These are phyloP conservation scores for Gymnopilus dilepis DNA, from an alignment of 768 basidiomycete genomes.

Conservation along the genomic window DNA sequence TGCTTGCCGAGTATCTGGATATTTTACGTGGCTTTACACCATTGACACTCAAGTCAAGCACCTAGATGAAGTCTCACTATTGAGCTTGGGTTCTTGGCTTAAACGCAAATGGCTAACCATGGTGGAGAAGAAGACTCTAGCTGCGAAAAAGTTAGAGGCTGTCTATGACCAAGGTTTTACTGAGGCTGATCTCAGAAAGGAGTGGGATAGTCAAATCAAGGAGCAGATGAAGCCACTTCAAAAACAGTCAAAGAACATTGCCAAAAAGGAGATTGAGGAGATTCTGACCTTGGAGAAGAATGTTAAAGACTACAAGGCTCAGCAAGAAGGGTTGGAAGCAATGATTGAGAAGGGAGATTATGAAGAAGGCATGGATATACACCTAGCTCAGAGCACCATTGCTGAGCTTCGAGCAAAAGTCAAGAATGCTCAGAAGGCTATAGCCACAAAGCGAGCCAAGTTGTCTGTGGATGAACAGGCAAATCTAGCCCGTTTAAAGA, in stretches of 20 bases:
- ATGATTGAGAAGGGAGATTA: background rate
- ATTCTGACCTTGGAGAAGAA: no score
- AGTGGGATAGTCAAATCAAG: slow-evolving; percentile 18
- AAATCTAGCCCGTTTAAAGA: slow-evolving; percentile 7
- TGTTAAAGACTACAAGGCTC: no score
- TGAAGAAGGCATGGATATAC: no score
- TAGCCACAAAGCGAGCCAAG: background rate
- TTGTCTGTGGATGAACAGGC: slow-evolving; percentile 9
- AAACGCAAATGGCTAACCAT: background rate
- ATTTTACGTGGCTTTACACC: slow-evolving; percentile 13
- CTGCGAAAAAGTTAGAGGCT: slow-evolving; percentile 1
- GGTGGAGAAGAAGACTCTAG: slow-evolving; percentile 4
- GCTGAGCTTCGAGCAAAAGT: background rate
- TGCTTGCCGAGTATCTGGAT: slow-evolving; percentile 3
- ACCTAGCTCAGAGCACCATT: background rate
- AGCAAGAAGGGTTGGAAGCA: no score
- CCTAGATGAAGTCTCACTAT: no score
- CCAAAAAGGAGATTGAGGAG: no score
- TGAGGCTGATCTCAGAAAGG: background rate
- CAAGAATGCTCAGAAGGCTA: background rate
- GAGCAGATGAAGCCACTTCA: slow-evolving; percentile 24
- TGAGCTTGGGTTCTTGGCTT: no score
- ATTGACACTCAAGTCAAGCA: no score
- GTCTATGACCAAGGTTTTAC: background rate
- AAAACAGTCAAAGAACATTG: no score